Evolutionary conservation across 176 grass and related monocot genomes (phyloP).

Genomic region (Avena atlantica): DNA sequence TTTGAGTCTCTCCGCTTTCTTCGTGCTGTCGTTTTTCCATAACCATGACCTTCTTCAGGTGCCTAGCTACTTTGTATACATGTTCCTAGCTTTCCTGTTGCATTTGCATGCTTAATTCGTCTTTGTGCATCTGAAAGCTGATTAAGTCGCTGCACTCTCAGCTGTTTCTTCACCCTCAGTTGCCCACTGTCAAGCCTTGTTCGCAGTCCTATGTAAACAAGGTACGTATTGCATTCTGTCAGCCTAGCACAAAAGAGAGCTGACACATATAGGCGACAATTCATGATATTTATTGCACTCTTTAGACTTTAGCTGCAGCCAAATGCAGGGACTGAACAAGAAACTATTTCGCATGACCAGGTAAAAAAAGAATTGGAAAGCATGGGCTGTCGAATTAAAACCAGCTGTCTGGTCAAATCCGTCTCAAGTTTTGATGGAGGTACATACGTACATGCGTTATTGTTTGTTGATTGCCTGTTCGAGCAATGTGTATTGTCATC

Average conservation of each 20-base stretch:
- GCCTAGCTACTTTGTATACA: background rate
- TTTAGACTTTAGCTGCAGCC: background rate
- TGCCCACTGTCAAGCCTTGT: background rate
- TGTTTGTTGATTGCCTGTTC: background rate
- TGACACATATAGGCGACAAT: too few species aligned
- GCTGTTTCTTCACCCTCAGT: background rate
- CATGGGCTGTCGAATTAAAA: constrained; percentile 20
- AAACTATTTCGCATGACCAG: background rate
- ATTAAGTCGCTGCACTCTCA: background rate
- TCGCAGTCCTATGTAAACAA: constrained; percentile 9
- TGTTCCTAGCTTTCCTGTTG: background rate
- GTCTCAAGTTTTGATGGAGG: constrained; percentile 10
- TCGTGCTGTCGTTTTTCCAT: background rate
- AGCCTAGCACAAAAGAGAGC: background rate
- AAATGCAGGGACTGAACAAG: background rate
- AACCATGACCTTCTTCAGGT: constrained; percentile 9
- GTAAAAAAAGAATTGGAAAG: background rate
- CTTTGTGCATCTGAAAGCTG: background rate
- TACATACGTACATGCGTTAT: background rate
- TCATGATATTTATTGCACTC: background rate
- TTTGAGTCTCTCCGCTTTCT: background rate
- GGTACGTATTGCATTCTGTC: background rate
- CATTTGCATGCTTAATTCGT: background rate
- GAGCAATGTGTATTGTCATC: background rate
- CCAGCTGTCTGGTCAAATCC: background rate